These are phyloP conservation scores for Breynia disticha DNA, from an alignment of 441 rosid species.

Conservation along the genomic window DNA sequence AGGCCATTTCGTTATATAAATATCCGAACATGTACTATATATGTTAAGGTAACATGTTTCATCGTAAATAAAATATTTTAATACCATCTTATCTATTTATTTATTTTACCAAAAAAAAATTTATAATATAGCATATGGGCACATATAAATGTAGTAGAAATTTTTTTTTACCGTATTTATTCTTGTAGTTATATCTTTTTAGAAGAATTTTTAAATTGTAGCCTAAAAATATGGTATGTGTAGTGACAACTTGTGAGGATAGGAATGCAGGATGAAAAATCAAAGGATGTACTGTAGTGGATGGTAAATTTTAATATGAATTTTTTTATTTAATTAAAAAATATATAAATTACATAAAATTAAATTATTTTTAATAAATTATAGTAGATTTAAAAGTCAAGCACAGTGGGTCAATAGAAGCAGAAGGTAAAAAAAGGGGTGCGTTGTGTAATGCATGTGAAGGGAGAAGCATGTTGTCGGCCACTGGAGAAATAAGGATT, in stretches of 20 bases:
- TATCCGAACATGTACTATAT: constrained; percentile 3
- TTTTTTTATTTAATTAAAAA: no score
- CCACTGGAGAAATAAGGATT: constrained; percentile 23
- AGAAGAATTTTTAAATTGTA: no score
- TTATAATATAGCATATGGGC: no score
- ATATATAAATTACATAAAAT: no score
- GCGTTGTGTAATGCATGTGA: constrained; percentile 26
- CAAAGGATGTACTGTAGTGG: background rate
- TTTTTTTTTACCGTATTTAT: background rate
- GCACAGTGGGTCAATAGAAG: background rate
- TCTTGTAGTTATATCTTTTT: background rate
- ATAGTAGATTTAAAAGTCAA: no score
- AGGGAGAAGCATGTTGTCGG: constrained; percentile 35
- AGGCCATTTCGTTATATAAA: background rate
- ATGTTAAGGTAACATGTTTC: background rate
- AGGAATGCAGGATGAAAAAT: background rate
- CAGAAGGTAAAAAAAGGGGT: background rate
- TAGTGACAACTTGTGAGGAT: no score
- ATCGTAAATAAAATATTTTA: background rate
- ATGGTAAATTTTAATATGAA: no score
- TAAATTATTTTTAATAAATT: no score
- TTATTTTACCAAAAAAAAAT: no score
- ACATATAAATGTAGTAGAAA: no score
- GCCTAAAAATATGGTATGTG: no score
- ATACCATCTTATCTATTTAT: background rate